phyloP scores from a whole-genome alignment of 164 flowering plant species.

The Chimonanthus praecox region DNA sequence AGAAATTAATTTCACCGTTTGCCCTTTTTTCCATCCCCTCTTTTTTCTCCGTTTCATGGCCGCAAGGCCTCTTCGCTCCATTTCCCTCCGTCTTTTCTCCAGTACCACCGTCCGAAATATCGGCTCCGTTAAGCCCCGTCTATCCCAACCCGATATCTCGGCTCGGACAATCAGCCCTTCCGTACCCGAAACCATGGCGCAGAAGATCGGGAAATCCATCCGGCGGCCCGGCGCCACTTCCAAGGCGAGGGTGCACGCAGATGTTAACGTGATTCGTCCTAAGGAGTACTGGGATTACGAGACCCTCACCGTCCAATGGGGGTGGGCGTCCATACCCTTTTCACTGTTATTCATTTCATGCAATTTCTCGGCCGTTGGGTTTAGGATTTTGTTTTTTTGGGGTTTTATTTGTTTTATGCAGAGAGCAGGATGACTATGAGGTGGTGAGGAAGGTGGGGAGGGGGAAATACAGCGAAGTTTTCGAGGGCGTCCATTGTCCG shows the following conservation, averaged over 20 bases:
- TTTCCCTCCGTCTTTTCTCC: conserved; percentile 15
- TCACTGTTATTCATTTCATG: background rate
- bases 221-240: conserved; percentile 90
- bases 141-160: conserved; percentile 9
- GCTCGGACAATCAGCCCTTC: conserved; percentile 7
- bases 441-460: conserved; percentile 96
- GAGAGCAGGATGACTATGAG: conserved; percentile 96
- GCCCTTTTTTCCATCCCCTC: background rate
- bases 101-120: background rate
- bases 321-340: conserved; percentile 29
- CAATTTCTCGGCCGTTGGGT: conserved; percentile 1
- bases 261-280: conserved; percentile 80
- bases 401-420: conserved; percentile 11
- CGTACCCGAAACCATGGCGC: conserved; percentile 69
- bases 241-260: conserved; percentile 87
- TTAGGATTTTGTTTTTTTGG: background rate
- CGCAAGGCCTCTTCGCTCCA: conserved; percentile 50
- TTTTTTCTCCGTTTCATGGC: conserved; percentile 35
- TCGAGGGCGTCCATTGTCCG: conserved; percentile 79
- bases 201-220: conserved; percentile 77
- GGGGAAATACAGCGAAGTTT: conserved; percentile 96
- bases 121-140: conserved; percentile 21
- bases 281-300: conserved; percentile 97
- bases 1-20: background rate
- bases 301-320: conserved; percentile 92